These are phyloP conservation scores for Lithospermum erythrorhizon DNA, from an alignment of 257 asterid genomes.

Conservation along the genomic window DNA sequence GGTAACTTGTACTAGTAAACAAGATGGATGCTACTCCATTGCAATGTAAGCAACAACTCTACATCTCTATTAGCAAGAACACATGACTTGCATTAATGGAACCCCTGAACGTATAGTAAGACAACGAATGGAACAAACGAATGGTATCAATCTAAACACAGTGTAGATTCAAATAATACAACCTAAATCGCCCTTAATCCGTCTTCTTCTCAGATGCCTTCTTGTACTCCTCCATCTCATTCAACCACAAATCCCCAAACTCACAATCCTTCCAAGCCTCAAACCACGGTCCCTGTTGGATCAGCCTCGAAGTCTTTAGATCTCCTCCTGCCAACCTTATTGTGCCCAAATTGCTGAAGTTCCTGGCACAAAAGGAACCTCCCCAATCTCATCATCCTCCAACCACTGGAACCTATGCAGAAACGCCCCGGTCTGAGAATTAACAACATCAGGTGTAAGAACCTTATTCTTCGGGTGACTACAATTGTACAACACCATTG, in stretches of 20 bases:
- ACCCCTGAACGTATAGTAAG: neutral
- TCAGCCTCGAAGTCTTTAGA: slow-evolving; percentile 40
- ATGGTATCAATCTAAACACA: slow-evolving; percentile 6
- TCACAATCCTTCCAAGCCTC: slow-evolving; percentile 89
- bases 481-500: slow-evolving; percentile 83
- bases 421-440: slow-evolving; percentile 65
- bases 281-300: slow-evolving; percentile 94
- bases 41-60: neutral
- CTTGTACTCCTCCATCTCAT: slow-evolving; percentile 55
- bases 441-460: slow-evolving; percentile 67
- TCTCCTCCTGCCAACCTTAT: slow-evolving; percentile 59
- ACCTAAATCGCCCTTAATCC: slow-evolving; percentile 15
- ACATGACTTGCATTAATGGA: neutral
- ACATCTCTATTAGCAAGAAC: neutral
- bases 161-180: neutral
- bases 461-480: slow-evolving; percentile 53
- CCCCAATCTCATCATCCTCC: slow-evolving; percentile 70
- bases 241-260: slow-evolving; percentile 76
- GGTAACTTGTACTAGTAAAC: neutral
- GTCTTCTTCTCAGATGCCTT: slow-evolving; percentile 23
- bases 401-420: slow-evolving; percentile 85
- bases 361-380: slow-evolving; percentile 79
- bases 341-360: slow-evolving; percentile 76
- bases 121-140: slow-evolving; percentile 5
- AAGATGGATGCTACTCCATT: slow-evolving; percentile 10